phyloP scores from a whole-genome alignment of 1,284 basidiomycete genomes.

The Cryptococcus jaspeensis region DNA sequence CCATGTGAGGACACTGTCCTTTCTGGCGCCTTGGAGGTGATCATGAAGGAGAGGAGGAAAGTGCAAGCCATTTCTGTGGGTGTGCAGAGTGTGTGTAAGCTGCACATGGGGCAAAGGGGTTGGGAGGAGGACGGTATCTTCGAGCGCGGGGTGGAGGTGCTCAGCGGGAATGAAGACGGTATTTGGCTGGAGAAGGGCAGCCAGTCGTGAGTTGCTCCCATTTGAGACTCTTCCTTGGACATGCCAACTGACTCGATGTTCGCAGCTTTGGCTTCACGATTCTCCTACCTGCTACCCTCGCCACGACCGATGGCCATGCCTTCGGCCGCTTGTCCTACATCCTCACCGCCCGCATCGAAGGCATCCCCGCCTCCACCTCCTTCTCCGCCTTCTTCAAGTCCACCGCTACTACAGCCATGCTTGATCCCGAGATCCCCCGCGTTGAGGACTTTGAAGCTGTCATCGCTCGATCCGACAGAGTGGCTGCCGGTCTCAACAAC shows the following conservation, averaged over 20 bases:
- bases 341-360: slow-evolving; percentile 25
- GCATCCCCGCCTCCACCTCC: neutral
- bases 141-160: slow-evolving; percentile 43
- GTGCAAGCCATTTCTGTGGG: slow-evolving; percentile 45
- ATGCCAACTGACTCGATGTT: neutral
- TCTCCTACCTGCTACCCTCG: slow-evolving; percentile 32
- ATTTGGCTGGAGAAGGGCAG: slow-evolving; percentile 48
- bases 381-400: neutral
- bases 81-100: slow-evolving; percentile 37
- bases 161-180: slow-evolving; percentile 34
- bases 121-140: slow-evolving; percentile 50
- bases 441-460: slow-evolving; percentile 33
- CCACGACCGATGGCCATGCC: slow-evolving; percentile 28
- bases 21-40: slow-evolving; percentile 45
- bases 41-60: slow-evolving; percentile 45
- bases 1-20: slow-evolving; percentile 48
- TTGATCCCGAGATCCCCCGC: slow-evolving; percentile 16
- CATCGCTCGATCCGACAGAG: slow-evolving; percentile 26
- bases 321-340: slow-evolving; percentile 33
- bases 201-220: slow-evolving; percentile 26
- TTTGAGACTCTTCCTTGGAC: neutral
- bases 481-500: too few relatives aligned
- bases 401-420: neutral
- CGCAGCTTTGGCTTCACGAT: slow-evolving; percentile 31
- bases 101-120: slow-evolving; percentile 38